Base-by-base conservation (phyloP, 78 protist species). In the Paulinella micropora region DNA sequence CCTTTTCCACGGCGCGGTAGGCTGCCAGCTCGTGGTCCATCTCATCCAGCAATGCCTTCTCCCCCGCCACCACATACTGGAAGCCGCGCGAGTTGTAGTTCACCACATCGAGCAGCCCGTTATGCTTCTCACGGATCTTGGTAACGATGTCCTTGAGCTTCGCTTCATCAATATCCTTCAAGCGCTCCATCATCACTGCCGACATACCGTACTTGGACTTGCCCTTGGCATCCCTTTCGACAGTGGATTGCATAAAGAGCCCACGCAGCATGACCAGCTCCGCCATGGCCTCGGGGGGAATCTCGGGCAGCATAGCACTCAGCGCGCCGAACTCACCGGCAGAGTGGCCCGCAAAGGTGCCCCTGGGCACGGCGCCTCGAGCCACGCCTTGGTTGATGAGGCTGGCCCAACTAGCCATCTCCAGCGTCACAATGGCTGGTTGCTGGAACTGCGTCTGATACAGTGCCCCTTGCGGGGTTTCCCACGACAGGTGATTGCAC, bases 51-150 rank as follows among this genome's bases (percentile, higher is more conserved):
- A 32, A 23, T 9, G 2, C 31, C 35, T 89, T 34, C 29, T 86
- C 90, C n/a, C 95, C 95, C 4, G 93, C 82, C 32, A 87, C 90
- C 31, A 94, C 95, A 89, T 92, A 92, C 90, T 94, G 95, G 82
- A 31, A 32, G 64, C 86, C 37, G 15, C 26, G 81, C 51, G 92
- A 90, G 83, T 94, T 94, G 94, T 67, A 89, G 92, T 94, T 94
- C 83, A 92, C 95, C 36, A 92, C 51, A 88, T 94, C 86, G 34
- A 93, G 69, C n/a, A 91, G 89, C 32, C 37, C 35, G 36, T 82
- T 39, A 23, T 1, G 4, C 82, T 73, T 1, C 82, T n/a, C 82
- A 4, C 34, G 2, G 82, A 73, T 29, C n/a, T n/a, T n/a, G n/a
- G n/a, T n/a, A n/a, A n/a, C n/a, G 82, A 6, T 6, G 82, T 73